Conservation (phyloP, 208 protist genomes). For the Leptomonas seymouri region DNA sequence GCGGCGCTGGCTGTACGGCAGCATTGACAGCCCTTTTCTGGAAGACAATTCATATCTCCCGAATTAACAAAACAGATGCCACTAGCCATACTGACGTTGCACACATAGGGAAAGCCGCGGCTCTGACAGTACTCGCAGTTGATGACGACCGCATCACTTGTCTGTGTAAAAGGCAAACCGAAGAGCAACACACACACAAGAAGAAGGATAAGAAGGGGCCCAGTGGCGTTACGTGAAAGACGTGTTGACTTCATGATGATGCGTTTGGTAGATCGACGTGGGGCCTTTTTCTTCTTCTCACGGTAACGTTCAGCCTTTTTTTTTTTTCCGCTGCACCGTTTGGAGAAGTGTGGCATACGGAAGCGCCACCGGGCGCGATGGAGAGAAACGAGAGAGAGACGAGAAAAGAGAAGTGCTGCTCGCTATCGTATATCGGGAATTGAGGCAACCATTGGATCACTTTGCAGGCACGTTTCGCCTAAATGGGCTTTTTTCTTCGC, state of each 20-base stretch:
- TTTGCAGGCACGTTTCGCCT: no score
- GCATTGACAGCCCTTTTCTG: conserved; percentile 32
- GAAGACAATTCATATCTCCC: conserved; percentile 27
- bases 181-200: conserved; percentile 1
- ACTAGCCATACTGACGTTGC: conserved; percentile 31
- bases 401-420: background rate
- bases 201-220: background rate
- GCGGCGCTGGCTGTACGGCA: conserved; percentile 28
- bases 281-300: no score
- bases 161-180: background rate
- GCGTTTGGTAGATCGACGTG: no score
- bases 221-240: background rate
- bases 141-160: background rate
- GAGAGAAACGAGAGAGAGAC: background rate
- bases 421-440: background rate
- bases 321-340: background rate
- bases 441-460: background rate
- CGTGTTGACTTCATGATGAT: background rate
- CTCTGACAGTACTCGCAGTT: conserved; percentile 43
- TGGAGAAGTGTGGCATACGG: no score
- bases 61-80: conserved; percentile 29
- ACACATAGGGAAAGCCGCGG: conserved; percentile 57
- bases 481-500: no score
- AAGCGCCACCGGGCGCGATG: background rate
- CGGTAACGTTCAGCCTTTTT: background rate